These are phyloP conservation scores for Fusarium graminum DNA, from an alignment of 2,329 filamentous ascomycete genomes.

Conservation along the genomic window DNA sequence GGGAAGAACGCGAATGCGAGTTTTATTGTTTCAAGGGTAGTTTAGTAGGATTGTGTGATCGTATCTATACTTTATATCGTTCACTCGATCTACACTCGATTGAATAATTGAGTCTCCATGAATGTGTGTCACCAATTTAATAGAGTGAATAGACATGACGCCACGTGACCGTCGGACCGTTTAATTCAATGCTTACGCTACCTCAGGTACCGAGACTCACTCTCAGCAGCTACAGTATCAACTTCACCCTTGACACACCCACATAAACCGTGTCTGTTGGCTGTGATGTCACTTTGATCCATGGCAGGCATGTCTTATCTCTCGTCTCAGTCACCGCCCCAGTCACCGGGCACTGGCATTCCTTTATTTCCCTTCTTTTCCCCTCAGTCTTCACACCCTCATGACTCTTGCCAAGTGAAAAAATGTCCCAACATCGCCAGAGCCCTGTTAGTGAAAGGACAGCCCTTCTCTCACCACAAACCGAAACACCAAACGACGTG, in stretches of 20 bases:
- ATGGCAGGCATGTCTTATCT: conserved; percentile 7
- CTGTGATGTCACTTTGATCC: conserved; percentile 11
- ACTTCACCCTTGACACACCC: conserved; percentile 14
- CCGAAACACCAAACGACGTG: not conserved
- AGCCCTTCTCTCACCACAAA: conserved; percentile 5
- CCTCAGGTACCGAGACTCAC: no score
- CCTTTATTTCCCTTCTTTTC: no score
- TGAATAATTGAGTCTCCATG: no score
- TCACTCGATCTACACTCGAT: no score
- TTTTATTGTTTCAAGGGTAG: no score
- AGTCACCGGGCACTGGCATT: not conserved
- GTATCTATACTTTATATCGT: no score
- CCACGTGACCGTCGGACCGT: not conserved
- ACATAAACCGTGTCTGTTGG: conserved; percentile 4
- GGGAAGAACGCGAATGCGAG: no score
- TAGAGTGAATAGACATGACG: not conserved
- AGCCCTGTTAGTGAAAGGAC: not conserved
- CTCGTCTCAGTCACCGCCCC: conserved; percentile 10
- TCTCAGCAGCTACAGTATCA: not conserved
- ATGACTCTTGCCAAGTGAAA: not conserved
- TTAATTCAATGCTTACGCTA: not conserved
- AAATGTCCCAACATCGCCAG: conserved; percentile 1
- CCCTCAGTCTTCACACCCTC: not conserved
- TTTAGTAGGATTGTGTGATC: no score
- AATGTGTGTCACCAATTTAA: no score